Evolutionary conservation across 257 asterid species (phyloP).

Genomic region (Plectranthus barbatus): DNA sequence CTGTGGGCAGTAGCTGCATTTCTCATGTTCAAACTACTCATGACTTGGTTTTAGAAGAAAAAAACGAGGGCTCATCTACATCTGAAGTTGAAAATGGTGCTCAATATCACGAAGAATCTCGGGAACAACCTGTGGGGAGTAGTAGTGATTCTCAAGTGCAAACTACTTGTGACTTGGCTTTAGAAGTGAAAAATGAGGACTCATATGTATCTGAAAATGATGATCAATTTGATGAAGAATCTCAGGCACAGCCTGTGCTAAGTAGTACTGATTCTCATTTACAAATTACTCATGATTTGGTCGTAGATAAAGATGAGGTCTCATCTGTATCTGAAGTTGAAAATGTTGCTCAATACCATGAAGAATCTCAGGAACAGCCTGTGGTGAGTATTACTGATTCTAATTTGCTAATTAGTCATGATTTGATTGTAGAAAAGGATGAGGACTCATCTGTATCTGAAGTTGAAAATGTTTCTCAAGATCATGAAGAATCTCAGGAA

Average conservation of each 20-base stretch:
- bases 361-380: too few species aligned
- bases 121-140: not conserved
- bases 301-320: too few species aligned
- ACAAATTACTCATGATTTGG: too few species aligned
- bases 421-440: too few species aligned
- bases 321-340: too few species aligned
- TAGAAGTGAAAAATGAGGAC: slow-evolving; percentile 14
- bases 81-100: slow-evolving; percentile 17
- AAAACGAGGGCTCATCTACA: slow-evolving; percentile 2
- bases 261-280: not conserved
- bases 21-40: slow-evolving; percentile 12
- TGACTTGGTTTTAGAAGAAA: slow-evolving; percentile 15
- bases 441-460: too few species aligned
- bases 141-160: slow-evolving; percentile 10
- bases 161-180: slow-evolving; percentile 5
- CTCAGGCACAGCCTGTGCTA: not conserved
- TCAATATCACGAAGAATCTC: slow-evolving; percentile 17
- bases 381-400: too few species aligned
- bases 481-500: too few species aligned
- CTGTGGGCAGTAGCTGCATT: slow-evolving; percentile 5
- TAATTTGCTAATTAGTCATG: too few species aligned
- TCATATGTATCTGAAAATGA: slow-evolving; percentile 9
- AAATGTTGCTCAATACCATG: too few species aligned
- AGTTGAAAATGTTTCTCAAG: too few species aligned
- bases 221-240: slow-evolving; percentile 17